These are phyloP conservation scores for Monilinia laxa DNA, from an alignment of 2,329 filamentous ascomycete species.

Conservation along the genomic window DNA sequence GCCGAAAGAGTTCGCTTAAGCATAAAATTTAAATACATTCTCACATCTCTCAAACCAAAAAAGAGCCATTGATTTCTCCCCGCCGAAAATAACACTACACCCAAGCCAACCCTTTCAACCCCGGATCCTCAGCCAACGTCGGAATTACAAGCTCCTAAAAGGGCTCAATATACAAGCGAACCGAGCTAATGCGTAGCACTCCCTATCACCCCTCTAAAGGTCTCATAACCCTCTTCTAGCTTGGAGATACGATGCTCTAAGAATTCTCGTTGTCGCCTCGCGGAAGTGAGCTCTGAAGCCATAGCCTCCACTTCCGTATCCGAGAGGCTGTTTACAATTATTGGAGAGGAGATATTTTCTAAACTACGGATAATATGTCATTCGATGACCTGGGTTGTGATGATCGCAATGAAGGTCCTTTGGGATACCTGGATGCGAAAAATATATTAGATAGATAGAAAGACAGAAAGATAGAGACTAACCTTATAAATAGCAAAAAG, in stretches of 20 bases:
- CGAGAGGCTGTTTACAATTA: slow-evolving; percentile 21
- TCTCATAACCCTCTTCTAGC: slow-evolving; percentile 32
- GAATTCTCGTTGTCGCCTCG: slow-evolving; percentile 30
- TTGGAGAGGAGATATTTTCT: slow-evolving; percentile 25
- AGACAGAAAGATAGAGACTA: not conserved
- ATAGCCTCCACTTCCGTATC: slow-evolving; percentile 29
- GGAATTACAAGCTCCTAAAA: no score
- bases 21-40: no score
- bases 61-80: no score
- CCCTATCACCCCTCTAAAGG: slow-evolving; percentile 32
- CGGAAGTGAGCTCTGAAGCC: slow-evolving; percentile 32
- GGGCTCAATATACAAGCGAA: no score
- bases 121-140: no score
- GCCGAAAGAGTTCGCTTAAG: no score
- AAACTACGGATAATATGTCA: slow-evolving; percentile 23
- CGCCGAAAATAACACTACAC: not conserved
- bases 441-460: slow-evolving; percentile 3
- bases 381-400: slow-evolving; percentile 40
- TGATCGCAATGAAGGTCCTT: slow-evolving; percentile 40
- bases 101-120: no score
- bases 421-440: slow-evolving; percentile 33
- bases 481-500: slow-evolving; percentile 41
- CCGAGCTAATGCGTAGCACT: not conserved
- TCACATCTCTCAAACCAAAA: no score
- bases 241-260: slow-evolving; percentile 34